Base-by-base conservation (phyloP, 768 basidiomycete genomes). In the Lentinula boryana region DNA sequence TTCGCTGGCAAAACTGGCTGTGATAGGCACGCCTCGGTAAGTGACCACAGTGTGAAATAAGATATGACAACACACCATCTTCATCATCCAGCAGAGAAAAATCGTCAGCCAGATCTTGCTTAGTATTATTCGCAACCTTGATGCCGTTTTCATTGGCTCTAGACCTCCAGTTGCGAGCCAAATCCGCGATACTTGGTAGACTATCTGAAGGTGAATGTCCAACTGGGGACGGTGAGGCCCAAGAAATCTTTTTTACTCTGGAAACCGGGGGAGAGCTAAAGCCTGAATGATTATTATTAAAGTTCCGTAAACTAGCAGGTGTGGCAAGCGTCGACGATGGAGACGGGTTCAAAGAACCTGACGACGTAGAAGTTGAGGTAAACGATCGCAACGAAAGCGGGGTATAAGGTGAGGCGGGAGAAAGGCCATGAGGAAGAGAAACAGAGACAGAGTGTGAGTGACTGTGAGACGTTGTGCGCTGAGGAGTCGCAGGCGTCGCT, bases 91-190 rank as follows among this genome's bases (percentile, higher is more conserved):
- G 71, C 64, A 72, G 76, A n/a, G 74, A 70, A 41, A 84, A 82
- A 63, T 87, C 87, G 18, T 79, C 76, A 51, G 70, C 72, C 62
- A 71, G 74, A 62, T 70, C 72, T 9, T 77, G 50, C 71, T 1
- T 76, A 72, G 27, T 71, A 18, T 69, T 72, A 41, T 76, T 72
- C 31, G 82, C 75, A 56, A 88, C 85, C 70, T 81, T 86, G 62
- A 89, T 89, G 46, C 87, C 87, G 63, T 89, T 85, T 65, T 88
- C 85, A 61, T 76, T 84, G 55, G 88, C 86, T 54, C 88, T 78
- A 33, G 81, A 84, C 60, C 89, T 80, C 89, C 89, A 91, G 68
- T 83, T 89, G 36, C 81, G 79, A 4, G 86, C 81, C 41, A 85
- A 80, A 68, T 87, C 84, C 15, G 84, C 82, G 23, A 85, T 74